phyloP scores from a whole-genome alignment of 768 basidiomycete genomes.

The Hericium rajendrae region DNA sequence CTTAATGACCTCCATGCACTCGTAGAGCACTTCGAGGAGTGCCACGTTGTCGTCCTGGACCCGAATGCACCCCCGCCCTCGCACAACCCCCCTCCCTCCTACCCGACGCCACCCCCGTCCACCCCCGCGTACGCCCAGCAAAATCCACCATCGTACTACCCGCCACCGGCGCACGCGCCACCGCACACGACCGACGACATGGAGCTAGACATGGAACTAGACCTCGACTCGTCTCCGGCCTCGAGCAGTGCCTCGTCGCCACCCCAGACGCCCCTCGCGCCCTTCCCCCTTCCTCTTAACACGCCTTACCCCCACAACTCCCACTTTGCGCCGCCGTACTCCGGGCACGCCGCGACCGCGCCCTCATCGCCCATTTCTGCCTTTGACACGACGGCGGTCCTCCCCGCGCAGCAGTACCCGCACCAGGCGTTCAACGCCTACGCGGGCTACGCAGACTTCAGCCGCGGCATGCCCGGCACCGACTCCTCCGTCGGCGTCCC shows the following conservation, averaged over 20 bases:
- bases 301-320: neutral
- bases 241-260: slow-evolving; percentile 29
- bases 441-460: slow-evolving; percentile 59
- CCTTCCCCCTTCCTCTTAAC: slow-evolving; percentile 15
- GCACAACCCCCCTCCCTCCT: slow-evolving; percentile 5
- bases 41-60: slow-evolving; percentile 70
- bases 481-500: slow-evolving; percentile 37
- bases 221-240: slow-evolving; percentile 37
- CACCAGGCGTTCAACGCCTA: slow-evolving; percentile 61
- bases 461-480: slow-evolving; percentile 51
- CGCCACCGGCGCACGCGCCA: slow-evolving; percentile 21
- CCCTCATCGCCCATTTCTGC: slow-evolving; percentile 32
- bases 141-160: slow-evolving; percentile 11
- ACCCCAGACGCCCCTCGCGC: slow-evolving; percentile 33
- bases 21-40: slow-evolving; percentile 87
- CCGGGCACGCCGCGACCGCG: slow-evolving; percentile 17
- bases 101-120: slow-evolving; percentile 4
- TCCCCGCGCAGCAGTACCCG: slow-evolving; percentile 32
- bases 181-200: slow-evolving; percentile 53
- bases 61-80: slow-evolving; percentile 23
- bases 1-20: slow-evolving; percentile 73
- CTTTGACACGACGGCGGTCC: slow-evolving; percentile 45
- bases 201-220: slow-evolving; percentile 82
- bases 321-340: neutral
- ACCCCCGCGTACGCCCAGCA: slow-evolving; percentile 17